phyloP scores from a whole-genome alignment of 352 stramenopile species.

The Globisporangium nodosum region DNA sequence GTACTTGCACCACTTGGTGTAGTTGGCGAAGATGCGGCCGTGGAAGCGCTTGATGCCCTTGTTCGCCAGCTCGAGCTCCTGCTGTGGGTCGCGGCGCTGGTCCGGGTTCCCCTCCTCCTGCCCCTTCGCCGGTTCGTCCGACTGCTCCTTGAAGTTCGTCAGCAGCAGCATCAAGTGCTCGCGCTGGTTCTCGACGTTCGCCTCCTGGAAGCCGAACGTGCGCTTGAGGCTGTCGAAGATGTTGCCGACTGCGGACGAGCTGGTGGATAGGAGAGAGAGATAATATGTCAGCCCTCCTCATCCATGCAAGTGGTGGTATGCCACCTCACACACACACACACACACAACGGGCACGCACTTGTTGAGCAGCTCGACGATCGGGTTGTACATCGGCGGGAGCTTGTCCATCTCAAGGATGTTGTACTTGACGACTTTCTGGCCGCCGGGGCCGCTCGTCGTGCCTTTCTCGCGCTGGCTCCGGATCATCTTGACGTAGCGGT shows the following conservation, averaged over 20 bases:
- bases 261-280: conserved; percentile 9
- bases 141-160: conserved; percentile 81
- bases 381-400: conserved; percentile 64
- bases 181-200: conserved; percentile 72
- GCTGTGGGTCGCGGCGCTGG: conserved; percentile 55
- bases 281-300: neutral
- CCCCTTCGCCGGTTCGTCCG: conserved; percentile 36
- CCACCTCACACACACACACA: neutral
- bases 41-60: conserved; percentile 80
- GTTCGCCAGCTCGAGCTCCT: conserved; percentile 65
- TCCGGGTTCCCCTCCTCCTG: conserved; percentile 26
- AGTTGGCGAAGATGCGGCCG: conserved; percentile 74
- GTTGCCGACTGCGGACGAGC: conserved; percentile 37
- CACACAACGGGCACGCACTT: conserved; percentile 27
- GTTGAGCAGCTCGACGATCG: conserved; percentile 42
- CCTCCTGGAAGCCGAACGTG: conserved; percentile 95
- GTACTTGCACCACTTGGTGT: conserved; percentile 88
- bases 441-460: conserved; percentile 18
- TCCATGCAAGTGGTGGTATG: too few species aligned
- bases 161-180: conserved; percentile 76
- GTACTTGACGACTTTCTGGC: conserved; percentile 39
- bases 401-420: conserved; percentile 72
- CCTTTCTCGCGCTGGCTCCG: conserved; percentile 67
- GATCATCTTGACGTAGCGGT: conserved; percentile 86
- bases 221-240: conserved; percentile 90